These are phyloP conservation scores for Agapanthus africanus DNA, from an alignment of 106 monocot species.

Conservation along the genomic window DNA sequence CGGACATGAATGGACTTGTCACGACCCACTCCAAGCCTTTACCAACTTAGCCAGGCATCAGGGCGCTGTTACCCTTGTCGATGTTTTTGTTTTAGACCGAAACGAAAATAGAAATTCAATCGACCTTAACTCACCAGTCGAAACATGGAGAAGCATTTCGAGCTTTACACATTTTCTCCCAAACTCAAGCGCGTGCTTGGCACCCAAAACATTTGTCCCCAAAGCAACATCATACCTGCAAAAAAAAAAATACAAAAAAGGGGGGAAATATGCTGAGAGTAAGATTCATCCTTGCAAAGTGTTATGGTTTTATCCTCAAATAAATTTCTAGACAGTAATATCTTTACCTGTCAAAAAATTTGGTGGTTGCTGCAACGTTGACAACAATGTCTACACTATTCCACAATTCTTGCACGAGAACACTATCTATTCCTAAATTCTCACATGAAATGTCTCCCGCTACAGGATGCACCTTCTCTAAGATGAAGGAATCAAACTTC, in stretches of 20 bases:
- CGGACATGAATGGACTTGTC: too few relatives aligned
- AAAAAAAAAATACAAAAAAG: not conserved
- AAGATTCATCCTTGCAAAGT: not conserved
- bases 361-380: conserved; percentile 65
- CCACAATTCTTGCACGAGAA: conserved; percentile 36
- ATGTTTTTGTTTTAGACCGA: too few relatives aligned
- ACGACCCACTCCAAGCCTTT: too few relatives aligned
- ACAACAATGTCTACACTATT: conserved; percentile 38
- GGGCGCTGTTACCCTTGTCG: too few relatives aligned
- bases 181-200: conserved; percentile 24
- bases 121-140: conserved; percentile 20
- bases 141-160: conserved; percentile 38
- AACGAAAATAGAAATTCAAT: not conserved
- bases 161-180: conserved; percentile 24
- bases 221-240: conserved; percentile 36
- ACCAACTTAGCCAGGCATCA: too few relatives aligned
- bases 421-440: conserved; percentile 37
- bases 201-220: conserved; percentile 26
- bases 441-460: conserved; percentile 38
- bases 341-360: conserved; percentile 53
- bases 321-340: not conserved
- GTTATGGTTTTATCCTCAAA: too few relatives aligned
- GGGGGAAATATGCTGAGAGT: too few relatives aligned
- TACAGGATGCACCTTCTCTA: conserved; percentile 34
- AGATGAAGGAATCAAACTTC: conserved; percentile 32